Conservation (phyloP, 2,329 filamentous ascomycete species). For the Colletotrichum falcatum region DNA sequence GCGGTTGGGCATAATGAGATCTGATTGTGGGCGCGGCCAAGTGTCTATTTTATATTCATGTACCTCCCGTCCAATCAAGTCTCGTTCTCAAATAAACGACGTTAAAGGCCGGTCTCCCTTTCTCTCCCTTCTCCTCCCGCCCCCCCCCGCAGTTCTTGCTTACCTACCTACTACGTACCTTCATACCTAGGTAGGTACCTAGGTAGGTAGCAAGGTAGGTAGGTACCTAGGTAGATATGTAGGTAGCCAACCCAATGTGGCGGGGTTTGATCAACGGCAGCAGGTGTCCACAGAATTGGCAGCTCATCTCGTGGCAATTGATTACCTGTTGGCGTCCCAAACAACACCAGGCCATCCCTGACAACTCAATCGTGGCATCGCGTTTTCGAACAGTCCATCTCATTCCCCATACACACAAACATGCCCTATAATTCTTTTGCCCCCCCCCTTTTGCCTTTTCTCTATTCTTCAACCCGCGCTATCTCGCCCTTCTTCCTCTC, state of each 20-base stretch:
- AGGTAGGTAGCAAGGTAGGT: too few relatives aligned
- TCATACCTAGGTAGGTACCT: background rate
- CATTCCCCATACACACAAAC: background rate
- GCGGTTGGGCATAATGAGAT: background rate
- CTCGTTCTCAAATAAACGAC: background rate
- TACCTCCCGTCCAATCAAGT: background rate
- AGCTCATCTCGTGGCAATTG: background rate
- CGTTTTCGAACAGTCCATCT: background rate
- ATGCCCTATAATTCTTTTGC: background rate
- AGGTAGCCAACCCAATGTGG: background rate
- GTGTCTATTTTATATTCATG: background rate
- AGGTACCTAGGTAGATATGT: too few relatives aligned
- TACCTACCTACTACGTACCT: background rate
- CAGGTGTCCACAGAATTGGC: background rate
- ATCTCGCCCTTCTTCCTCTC: too few relatives aligned
- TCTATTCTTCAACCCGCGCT: background rate
- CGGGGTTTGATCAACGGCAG: conserved; percentile 4
- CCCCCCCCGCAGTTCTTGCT: too few relatives aligned
- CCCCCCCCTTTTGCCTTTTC: background rate
- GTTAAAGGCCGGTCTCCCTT: background rate
- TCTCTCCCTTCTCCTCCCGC: background rate
- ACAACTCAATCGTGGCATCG: conserved; percentile 25
- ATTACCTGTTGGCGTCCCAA: background rate
- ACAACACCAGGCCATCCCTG: conserved; percentile 28
- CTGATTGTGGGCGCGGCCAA: background rate